These are phyloP conservation scores for Heteromeles arbutifolia DNA, from an alignment of 306 rosid genomes.

Conservation along the genomic window DNA sequence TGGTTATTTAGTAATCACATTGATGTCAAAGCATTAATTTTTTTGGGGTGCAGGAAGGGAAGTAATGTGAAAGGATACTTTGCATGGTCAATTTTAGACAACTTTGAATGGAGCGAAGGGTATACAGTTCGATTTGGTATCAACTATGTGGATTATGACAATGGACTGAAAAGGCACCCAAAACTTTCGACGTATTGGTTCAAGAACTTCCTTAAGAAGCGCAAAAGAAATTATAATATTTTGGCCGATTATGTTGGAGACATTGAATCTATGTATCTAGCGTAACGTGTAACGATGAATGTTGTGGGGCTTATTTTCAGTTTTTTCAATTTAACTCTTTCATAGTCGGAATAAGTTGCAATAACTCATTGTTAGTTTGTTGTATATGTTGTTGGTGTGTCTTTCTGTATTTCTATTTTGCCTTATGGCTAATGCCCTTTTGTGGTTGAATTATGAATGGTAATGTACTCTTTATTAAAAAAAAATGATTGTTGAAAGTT, in stretches of 20 bases:
- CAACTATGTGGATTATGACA: conserved; percentile 25
- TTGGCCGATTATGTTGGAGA: neutral
- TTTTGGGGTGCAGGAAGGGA: neutral
- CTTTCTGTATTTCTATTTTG: too few species aligned
- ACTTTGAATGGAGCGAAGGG: conserved; percentile 36
- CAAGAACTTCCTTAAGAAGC: conserved; percentile 29
- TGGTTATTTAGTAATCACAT: neutral
- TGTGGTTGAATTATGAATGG: too few species aligned
- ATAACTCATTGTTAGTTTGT: too few species aligned
- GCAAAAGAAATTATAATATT: neutral
- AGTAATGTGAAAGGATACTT: conserved; percentile 36
- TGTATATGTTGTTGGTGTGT: too few species aligned
- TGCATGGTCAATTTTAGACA: conserved; percentile 30
- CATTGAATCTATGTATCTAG: neutral
- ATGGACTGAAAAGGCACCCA: conserved; percentile 17
- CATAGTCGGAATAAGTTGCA: too few species aligned
- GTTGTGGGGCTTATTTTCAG: too few species aligned
- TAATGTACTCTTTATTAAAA: too few species aligned
- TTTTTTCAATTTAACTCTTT: too few species aligned
- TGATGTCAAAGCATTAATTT: neutral
- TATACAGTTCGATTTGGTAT: conserved; percentile 33
- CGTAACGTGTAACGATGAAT: too few species aligned
- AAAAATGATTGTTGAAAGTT: too few species aligned
- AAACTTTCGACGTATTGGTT: conserved; percentile 35
- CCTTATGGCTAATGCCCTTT: too few species aligned